Evolutionary conservation across 495 filamentous ascomycete genomes (phyloP), one percentile per base, ranked within the genome.

Genomic region (Penicillium pulvis): DNA sequence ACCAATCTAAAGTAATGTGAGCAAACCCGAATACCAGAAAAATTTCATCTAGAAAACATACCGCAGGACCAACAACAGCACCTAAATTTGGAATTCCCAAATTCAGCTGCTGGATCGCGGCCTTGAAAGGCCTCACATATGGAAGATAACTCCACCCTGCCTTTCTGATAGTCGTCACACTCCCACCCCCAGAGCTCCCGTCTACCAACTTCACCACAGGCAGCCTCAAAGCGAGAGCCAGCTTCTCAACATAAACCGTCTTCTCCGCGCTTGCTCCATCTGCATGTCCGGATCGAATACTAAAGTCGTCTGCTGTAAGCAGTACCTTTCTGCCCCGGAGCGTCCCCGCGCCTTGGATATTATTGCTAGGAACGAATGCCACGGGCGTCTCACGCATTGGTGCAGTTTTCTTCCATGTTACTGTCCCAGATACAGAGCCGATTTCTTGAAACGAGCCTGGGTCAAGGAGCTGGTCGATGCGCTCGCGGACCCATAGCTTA

Each of bases 401-500:
- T 0, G 69, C 76, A 0, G 76, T 71, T 53, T 81, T 75, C 54
- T 78, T 78, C 84, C 83, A 87, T 50, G 71, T 71, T 6, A 86
- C 83, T 1, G 82, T 85, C 23, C 84, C 84, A 6, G 81, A 81
- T 0, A 85, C 73, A 24, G 81, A 84, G 1, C 85, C 84, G 6
- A 87, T 75, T 68, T 87, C 85, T 35, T 72, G 69, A 48, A 86
- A 85, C 36, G 68, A 81, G 23, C 73, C 75, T 19, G 64, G 64
- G 57, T 87, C 83, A 9, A 87, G 74, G 4, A 87, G 75, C 16
- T 74, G 63, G 12, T 83, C 75, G 17, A 87, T 79, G 2, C 84
- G 76, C 55, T 87, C 83, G 14, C 83, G 79, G 0, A 86, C 83
- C 84, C 84, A 87, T n/a, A 87, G 74, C 64, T 87, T 87, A 3